Percentiles rank a stretch among this genome's conserved stretches.
These are phyloP conservation scores for Penicillium psychrosexuale DNA, from an alignment of 2,329 filamentous ascomycete genomes.

Conservation along the genomic window DNA sequence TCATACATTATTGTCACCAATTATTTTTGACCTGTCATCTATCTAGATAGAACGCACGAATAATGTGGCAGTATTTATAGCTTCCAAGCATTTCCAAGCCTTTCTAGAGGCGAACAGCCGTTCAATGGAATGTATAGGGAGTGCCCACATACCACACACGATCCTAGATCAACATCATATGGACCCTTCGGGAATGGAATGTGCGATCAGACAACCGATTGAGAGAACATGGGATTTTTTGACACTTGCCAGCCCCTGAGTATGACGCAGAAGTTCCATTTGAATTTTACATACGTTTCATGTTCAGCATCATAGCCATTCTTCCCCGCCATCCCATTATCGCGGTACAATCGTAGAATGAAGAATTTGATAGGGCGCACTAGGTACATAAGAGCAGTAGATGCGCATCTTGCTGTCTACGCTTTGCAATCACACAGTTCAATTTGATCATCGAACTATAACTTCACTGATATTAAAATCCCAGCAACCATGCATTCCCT, in stretches of 20 bases:
- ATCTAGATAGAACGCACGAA: not conserved
- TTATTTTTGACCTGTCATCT: not conserved
- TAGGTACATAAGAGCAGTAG: slow-evolving; percentile 8
- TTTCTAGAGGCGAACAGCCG: slow-evolving; percentile 11
- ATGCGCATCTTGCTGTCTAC: not conserved
- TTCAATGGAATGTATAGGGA: slow-evolving; percentile 18
- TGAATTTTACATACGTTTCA: slow-evolving; percentile 13
- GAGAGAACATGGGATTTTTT: not conserved
- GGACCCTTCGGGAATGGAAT: slow-evolving; percentile 17
- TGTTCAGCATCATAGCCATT: slow-evolving; percentile 12
- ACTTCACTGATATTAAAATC: not conserved
- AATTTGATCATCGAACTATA: not conserved
- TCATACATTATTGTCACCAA: not conserved
- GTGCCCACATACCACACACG: slow-evolving; percentile 14
- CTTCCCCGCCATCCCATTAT: slow-evolving; percentile 21
- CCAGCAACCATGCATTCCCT: slow-evolving; percentile 18
- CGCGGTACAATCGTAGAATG: slow-evolving; percentile 7
- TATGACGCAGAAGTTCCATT: slow-evolving; percentile 18
- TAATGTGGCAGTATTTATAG: not conserved
- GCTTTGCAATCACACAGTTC: not conserved
- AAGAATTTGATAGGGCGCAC: not conserved
- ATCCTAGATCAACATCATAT: slow-evolving; percentile 15
- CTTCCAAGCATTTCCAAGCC: slow-evolving; percentile 3
- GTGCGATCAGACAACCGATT: slow-evolving; percentile 8
- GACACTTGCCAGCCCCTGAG: slow-evolving; percentile 16